Evolutionary conservation across 257 asterid species (phyloP).

Genomic region (Solanum microdontum): DNA sequence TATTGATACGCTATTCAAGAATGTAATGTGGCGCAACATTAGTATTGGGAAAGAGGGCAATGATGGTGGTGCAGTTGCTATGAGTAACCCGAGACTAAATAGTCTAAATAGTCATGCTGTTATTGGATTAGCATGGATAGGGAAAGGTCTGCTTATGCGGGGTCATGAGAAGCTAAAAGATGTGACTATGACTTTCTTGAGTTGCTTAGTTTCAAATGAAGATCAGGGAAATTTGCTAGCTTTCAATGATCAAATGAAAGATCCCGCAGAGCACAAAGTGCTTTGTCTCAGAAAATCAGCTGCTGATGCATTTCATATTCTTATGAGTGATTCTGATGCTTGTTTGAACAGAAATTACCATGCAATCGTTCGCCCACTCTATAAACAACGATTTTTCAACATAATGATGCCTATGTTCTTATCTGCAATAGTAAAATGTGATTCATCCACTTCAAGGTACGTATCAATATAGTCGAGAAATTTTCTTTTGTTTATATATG

Average conservation of each 20-base stretch:
- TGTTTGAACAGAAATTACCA: conserved; percentile 71
- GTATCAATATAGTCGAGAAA: not conserved
- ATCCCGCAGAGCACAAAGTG: conserved; percentile 28
- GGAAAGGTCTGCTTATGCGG: conserved; percentile 91
- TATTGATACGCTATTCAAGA: conserved; percentile 36
- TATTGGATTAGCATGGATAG: conserved; percentile 89
- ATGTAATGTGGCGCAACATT: conserved; percentile 21
- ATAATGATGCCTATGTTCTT: conserved; percentile 55
- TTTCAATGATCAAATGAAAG: conserved; percentile 19
- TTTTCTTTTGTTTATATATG: not conserved
- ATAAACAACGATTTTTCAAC: conserved; percentile 90
- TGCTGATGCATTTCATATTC: conserved; percentile 78
- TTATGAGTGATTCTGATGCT: conserved; percentile 71
- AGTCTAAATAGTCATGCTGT: conserved; percentile 26
- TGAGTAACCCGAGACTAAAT: conserved; percentile 28
- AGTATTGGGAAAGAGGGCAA: conserved; percentile 9
- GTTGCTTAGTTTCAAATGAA: conserved; percentile 34
- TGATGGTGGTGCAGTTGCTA: conserved; percentile 26
- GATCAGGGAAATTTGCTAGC: conserved; percentile 15
- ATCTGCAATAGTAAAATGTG: conserved; percentile 39
- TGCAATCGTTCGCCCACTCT: conserved; percentile 72
- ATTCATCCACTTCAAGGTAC: conserved; percentile 46
- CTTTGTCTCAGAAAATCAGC: conserved; percentile 53
- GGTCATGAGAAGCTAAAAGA: conserved; percentile 86
- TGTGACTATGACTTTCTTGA: conserved; percentile 51